phyloP scores from a whole-genome alignment of 352 stramenopile genomes.

The Lagenidium sp. region DNA sequence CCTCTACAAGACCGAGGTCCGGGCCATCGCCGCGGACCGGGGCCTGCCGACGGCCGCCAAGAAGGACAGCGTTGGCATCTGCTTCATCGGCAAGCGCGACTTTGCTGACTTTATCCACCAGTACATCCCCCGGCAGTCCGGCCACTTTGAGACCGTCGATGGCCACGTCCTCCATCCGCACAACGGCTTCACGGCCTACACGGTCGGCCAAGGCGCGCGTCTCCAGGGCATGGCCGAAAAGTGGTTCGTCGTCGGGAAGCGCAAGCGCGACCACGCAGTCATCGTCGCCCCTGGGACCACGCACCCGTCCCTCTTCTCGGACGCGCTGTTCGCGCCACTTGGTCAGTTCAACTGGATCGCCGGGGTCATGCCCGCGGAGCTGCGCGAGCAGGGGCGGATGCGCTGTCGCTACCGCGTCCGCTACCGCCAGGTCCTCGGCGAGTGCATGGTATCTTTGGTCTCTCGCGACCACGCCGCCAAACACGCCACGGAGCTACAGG shows the following conservation, averaged over 20 bases:
- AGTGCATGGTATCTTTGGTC: conserved; percentile 58
- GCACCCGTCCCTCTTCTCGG: conserved; percentile 87
- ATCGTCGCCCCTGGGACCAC: conserved; percentile 86
- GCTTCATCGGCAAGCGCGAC: conserved; percentile 96
- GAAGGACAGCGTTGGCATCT: conserved; percentile 97
- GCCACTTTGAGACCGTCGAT: conserved; percentile 77
- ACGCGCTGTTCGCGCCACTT: conserved; percentile 71
- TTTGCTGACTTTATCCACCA: conserved; percentile 91
- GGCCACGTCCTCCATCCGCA: conserved; percentile 57
- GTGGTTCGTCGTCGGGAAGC: conserved; percentile 87
- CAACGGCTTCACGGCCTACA: conserved; percentile 85
- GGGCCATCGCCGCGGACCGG: conserved; percentile 75
- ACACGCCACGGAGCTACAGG: conserved; percentile 35
- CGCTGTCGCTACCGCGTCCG: conserved; percentile 73
- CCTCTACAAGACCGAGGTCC: conserved; percentile 89
- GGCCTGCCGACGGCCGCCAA: conserved; percentile 88
- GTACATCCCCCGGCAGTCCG: conserved; percentile 73
- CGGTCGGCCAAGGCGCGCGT: conserved; percentile 89
- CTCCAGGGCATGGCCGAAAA: conserved; percentile 84
- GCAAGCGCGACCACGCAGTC: conserved; percentile 60
- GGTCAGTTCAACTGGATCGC: conserved; percentile 89
- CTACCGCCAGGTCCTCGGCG: conserved; percentile 65
- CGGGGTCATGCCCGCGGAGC: conserved; percentile 27
- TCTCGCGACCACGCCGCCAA: conserved; percentile 19
- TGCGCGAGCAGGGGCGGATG: conserved; percentile 27